Conservation (phyloP, 2,329 filamentous ascomycete genomes). For the Annulohypoxylon truncatum region DNA sequence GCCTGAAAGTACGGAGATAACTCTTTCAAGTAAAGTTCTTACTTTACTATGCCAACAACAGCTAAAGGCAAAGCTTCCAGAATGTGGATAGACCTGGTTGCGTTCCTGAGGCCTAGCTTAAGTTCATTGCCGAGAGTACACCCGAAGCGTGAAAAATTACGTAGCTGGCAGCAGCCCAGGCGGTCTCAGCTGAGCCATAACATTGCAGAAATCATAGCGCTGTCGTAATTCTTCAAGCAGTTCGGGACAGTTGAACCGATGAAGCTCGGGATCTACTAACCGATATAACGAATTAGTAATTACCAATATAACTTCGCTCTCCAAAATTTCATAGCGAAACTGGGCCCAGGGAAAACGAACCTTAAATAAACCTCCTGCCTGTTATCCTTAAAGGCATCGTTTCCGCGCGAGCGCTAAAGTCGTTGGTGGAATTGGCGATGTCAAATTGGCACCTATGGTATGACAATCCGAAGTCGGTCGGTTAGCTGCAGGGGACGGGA, state of each 20-base stretch:
- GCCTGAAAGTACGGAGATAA: constrained; percentile 3
- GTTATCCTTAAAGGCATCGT: neutral
- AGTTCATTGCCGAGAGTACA: neutral
- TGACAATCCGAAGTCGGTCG: neutral
- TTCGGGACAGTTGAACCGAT: constrained; percentile 22
- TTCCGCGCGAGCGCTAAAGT: neutral
- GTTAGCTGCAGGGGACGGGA: neutral
- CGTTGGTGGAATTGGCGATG: neutral
- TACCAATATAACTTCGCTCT: neutral
- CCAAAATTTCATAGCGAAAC: neutral
- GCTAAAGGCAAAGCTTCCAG: neutral
- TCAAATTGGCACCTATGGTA: neutral
- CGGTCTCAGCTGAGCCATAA: neutral
- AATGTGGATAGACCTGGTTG: constrained; percentile 10
- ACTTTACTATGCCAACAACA: constrained; percentile 6
- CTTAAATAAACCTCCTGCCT: neutral
- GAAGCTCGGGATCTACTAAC: neutral
- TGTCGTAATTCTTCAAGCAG: neutral
- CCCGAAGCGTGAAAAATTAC: constrained; percentile 11
- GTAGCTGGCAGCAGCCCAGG: constrained; percentile 4
- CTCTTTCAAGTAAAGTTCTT: constrained; percentile 15
- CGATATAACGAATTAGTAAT: neutral
- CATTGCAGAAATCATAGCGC: neutral
- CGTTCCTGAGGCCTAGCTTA: neutral
- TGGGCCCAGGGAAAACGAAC: neutral